phyloP scores from a whole-genome alignment of 2,329 filamentous ascomycete species.

The Pyrenophora tritici-repentis region DNA sequence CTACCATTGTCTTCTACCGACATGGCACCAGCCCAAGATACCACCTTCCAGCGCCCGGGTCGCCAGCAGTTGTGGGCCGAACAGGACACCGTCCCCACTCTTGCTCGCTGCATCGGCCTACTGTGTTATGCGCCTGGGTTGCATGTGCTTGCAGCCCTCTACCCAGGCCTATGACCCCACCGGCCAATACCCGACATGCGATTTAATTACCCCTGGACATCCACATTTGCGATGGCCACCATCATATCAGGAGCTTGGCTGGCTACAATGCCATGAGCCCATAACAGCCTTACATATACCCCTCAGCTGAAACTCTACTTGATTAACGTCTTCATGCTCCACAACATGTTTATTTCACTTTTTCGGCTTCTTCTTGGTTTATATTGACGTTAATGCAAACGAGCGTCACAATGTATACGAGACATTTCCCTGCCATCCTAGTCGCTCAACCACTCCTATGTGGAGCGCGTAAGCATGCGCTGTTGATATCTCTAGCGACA shows the following conservation, averaged over 20 bases:
- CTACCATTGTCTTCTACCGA: slow-evolving; percentile 18
- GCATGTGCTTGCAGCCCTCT: slow-evolving; percentile 15
- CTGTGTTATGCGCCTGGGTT: slow-evolving; percentile 14
- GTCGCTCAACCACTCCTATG: slow-evolving; percentile 5
- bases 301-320: slow-evolving; percentile 16
- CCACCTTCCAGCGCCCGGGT: slow-evolving; percentile 22
- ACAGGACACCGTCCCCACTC: slow-evolving; percentile 8
- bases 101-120: slow-evolving; percentile 8
- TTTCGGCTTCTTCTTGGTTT: slow-evolving; percentile 14
- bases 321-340: slow-evolving; percentile 24
- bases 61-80: slow-evolving; percentile 20
- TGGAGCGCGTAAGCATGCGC: slow-evolving; percentile 11
- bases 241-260: slow-evolving; percentile 24
- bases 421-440: neutral
- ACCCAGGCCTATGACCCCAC: slow-evolving; percentile 1
- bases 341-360: neutral
- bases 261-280: slow-evolving; percentile 15
- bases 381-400: slow-evolving; percentile 19
- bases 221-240: slow-evolving; percentile 20
- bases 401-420: slow-evolving; percentile 1
- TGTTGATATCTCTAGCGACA: slow-evolving; percentile 3
- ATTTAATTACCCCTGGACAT: slow-evolving; percentile 23
- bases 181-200: slow-evolving; percentile 14
- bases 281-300: slow-evolving; percentile 41
- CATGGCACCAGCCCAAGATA: slow-evolving; percentile 8